Conservation (phyloP, 768 basidiomycete species). For the Mycena albidolilacea region DNA sequence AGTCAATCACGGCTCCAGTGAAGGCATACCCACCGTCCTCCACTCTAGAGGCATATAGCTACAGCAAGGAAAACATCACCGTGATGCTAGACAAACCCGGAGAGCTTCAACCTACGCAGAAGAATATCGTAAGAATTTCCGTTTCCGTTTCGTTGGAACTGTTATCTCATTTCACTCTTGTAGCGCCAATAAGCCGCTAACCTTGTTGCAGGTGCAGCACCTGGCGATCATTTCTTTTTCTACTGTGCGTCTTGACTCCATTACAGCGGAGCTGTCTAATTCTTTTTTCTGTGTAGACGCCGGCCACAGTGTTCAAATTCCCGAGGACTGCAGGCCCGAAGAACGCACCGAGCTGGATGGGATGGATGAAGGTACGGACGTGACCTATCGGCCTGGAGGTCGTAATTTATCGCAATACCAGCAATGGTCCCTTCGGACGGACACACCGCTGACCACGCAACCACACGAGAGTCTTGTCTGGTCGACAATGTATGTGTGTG, state of each 20-base stretch:
- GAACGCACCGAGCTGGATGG: conserved; percentile 27
- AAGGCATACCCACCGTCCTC: neutral
- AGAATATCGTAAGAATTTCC: conserved; percentile 15
- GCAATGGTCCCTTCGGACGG: conserved; percentile 31
- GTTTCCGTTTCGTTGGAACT: neutral
- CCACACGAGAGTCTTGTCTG: conserved; percentile 23
- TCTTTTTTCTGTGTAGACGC: neutral
- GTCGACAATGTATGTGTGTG: conserved; percentile 25
- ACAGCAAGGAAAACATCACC: conserved; percentile 10
- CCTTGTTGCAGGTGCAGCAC: conserved; percentile 10
- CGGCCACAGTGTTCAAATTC: conserved; percentile 27
- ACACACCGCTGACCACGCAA: neutral
- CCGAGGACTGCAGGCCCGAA: conserved; percentile 1
- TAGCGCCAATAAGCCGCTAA: conserved; percentile 19
- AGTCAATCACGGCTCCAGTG: neutral
- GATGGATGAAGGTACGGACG: conserved; percentile 17
- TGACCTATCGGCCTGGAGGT: neutral
- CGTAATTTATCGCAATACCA: neutral
- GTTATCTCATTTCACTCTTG: neutral
- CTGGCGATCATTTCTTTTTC: conserved; percentile 31
- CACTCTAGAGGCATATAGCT: conserved; percentile 6
- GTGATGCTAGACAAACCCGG: conserved; percentile 25
- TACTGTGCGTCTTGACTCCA: conserved; percentile 12
- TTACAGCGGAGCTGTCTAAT: too few species aligned
- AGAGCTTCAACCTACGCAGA: conserved; percentile 17